phyloP scores from a whole-genome alignment of 1,284 basidiomycete species.

The Sanghuangporus baumii region DNA sequence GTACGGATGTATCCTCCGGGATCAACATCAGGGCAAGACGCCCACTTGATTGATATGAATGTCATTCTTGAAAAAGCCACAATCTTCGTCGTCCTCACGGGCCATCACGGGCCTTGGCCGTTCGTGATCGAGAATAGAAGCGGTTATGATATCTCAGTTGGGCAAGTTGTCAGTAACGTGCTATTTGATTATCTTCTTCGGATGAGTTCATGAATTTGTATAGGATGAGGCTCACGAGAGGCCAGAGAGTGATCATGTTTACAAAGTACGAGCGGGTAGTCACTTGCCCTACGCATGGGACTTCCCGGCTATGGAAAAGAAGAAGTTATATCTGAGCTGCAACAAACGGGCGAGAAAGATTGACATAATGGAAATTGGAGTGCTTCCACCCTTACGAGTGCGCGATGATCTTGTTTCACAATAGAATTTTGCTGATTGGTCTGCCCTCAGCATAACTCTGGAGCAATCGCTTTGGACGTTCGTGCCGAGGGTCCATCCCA shows the following conservation, averaged over 20 bases:
- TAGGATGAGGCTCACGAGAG: conserved; percentile 49
- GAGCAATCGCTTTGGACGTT: conserved; percentile 86
- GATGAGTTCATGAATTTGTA: background rate
- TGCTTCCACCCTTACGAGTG: conserved; percentile 88
- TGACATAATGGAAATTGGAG: conserved; percentile 96
- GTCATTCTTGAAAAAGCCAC: conserved; percentile 83
- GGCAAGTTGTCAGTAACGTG: conserved; percentile 61
- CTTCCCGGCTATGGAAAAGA: conserved; percentile 80
- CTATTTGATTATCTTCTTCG: background rate
- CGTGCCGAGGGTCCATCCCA: conserved; percentile 88
- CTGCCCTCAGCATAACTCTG: conserved; percentile 38
- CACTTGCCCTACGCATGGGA: conserved; percentile 89
- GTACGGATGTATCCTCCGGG: conserved; percentile 56
- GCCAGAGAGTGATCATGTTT: conserved; percentile 32
- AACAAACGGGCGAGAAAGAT: conserved; percentile 68
- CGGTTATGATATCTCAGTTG: conserved; percentile 65
- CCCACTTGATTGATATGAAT: conserved; percentile 76
- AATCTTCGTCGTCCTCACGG: conserved; percentile 78
- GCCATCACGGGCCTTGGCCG: conserved; percentile 79
- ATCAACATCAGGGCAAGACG: conserved; percentile 31
- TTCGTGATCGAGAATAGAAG: conserved; percentile 91
- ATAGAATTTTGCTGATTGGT: background rate
- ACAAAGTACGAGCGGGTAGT: conserved; percentile 56
- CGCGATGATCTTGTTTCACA: conserved; percentile 35
- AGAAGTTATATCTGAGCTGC: conserved; percentile 70